Percentiles rank a stretch among this genome's conserved stretches.
These are phyloP conservation scores for Tricladium varicosporioides DNA, from an alignment of 2,329 filamentous ascomycete species.

Conservation along the genomic window DNA sequence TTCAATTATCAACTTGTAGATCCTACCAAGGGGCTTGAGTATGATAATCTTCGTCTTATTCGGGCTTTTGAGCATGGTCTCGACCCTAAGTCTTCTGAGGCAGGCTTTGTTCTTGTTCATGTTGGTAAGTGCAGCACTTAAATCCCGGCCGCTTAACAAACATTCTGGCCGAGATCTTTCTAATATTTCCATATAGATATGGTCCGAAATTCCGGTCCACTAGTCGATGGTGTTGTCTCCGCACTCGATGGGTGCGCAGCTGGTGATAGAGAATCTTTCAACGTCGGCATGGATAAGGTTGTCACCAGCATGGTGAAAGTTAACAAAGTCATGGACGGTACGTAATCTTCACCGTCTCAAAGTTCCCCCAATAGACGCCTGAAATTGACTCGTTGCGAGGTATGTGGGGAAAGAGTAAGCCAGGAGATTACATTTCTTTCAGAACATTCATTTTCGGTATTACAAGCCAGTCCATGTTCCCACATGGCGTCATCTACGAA, in stretches of 20 bases:
- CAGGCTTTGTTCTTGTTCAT: slow-evolving; percentile 93
- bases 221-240: slow-evolving; percentile 70
- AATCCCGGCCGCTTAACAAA: no score
- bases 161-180: no score
- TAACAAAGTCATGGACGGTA: slow-evolving; percentile 76
- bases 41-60: slow-evolving; percentile 74
- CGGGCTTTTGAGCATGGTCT: slow-evolving; percentile 90
- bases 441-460: slow-evolving; percentile 97
- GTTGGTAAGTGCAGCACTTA: slow-evolving; percentile 27
- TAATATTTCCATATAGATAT: slow-evolving; percentile 61
- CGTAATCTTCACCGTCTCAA: slow-evolving; percentile 26
- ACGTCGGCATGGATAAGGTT: slow-evolving; percentile 60
- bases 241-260: slow-evolving; percentile 59
- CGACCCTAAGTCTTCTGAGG: slow-evolving; percentile 83
- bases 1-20: slow-evolving; percentile 65
- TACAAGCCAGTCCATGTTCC: slow-evolving; percentile 91
- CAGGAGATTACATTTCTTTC: slow-evolving; percentile 82
- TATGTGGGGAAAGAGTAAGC: slow-evolving; percentile 91
- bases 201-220: slow-evolving; percentile 79
- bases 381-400: slow-evolving; percentile 40
- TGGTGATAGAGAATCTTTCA: slow-evolving; percentile 55
- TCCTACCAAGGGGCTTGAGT: slow-evolving; percentile 54
- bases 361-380: slow-evolving; percentile 17
- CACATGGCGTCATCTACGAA: slow-evolving; percentile 85
- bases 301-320: slow-evolving; percentile 66